These are phyloP conservation scores for Ceratobasidium sp. DNA, from an alignment of 1,284 basidiomycete species.

Conservation along the genomic window DNA sequence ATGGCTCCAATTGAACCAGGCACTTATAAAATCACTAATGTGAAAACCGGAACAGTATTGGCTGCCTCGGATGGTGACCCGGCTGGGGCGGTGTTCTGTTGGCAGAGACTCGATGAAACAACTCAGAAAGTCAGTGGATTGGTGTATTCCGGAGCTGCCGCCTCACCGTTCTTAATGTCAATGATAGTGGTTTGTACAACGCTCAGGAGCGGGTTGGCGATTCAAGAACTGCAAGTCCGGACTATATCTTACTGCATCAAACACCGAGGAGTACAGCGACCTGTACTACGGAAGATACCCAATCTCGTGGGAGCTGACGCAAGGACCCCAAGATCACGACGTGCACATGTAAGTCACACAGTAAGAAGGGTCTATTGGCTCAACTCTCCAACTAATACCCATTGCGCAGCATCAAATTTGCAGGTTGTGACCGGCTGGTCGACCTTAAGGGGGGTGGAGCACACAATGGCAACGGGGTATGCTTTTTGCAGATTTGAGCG, in stretches of 20 bases:
- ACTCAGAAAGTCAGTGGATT: background rate
- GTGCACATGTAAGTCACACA: background rate
- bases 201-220: conserved; percentile 2
- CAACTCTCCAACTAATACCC: background rate
- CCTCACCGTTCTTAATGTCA: background rate
- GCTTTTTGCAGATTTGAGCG: background rate
- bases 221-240: conserved; percentile 17
- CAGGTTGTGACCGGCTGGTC: background rate
- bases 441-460: background rate
- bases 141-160: too few relatives aligned
- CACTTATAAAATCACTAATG: background rate
- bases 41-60: background rate
- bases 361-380: background rate
- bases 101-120: background rate
- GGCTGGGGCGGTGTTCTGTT: background rate
- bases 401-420: background rate
- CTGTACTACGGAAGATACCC: background rate
- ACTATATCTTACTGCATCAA: background rate
- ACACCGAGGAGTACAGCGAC: background rate
- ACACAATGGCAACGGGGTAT: background rate
- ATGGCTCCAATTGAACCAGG: background rate
- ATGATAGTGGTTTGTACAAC: conserved; percentile 16
- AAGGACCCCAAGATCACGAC: background rate
- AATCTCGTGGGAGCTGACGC: conserved; percentile 15
- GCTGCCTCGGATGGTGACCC: background rate